A percentile compares a stretch with the other conserved stretches of the same genome.
phyloP scores from a whole-genome alignment of 768 basidiomycete genomes.

The Termitomyces sp. region DNA sequence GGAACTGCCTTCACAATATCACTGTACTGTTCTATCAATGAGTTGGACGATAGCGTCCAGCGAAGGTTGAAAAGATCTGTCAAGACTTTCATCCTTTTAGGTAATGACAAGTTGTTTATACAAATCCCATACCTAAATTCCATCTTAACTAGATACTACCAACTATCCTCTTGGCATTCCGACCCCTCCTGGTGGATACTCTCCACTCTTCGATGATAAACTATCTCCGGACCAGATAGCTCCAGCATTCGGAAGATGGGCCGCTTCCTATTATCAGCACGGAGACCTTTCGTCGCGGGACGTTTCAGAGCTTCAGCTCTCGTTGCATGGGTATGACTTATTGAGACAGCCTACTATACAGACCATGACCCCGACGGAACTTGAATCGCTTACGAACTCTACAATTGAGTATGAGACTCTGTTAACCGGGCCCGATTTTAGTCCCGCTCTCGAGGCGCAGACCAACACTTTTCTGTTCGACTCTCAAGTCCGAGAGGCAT shows the following conservation, averaged over 20 bases:
- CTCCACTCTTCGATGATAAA: too few relatives aligned
- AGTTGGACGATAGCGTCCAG: constrained; percentile 9
- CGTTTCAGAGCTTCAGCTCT: too few relatives aligned
- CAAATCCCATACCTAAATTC: too few relatives aligned
- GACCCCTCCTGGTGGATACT: too few relatives aligned
- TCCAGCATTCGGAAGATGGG: too few relatives aligned
- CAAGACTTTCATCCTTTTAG: constrained; percentile 15
- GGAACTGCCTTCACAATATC: constrained; percentile 19
- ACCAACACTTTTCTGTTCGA: not conserved
- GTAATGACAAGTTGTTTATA: constrained; percentile 3
- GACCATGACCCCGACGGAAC: not conserved
- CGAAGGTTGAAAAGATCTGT: constrained; percentile 16
- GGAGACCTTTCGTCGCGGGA: too few relatives aligned
- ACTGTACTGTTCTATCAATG: constrained; percentile 15
- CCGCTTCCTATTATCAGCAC: too few relatives aligned
- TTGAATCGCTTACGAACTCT: not conserved
- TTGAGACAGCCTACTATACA: not conserved
- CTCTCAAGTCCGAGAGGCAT: not conserved
- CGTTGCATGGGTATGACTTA: not conserved
- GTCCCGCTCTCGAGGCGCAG: not conserved
- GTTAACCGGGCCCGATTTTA: not conserved
- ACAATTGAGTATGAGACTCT: not conserved
- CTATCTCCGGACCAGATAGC: too few relatives aligned
- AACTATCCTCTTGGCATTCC: too few relatives aligned
- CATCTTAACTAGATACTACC: not conserved